Base-by-base conservation (phyloP, 2,329 filamentous ascomycete genomes). In the Aphanocladium album region DNA sequence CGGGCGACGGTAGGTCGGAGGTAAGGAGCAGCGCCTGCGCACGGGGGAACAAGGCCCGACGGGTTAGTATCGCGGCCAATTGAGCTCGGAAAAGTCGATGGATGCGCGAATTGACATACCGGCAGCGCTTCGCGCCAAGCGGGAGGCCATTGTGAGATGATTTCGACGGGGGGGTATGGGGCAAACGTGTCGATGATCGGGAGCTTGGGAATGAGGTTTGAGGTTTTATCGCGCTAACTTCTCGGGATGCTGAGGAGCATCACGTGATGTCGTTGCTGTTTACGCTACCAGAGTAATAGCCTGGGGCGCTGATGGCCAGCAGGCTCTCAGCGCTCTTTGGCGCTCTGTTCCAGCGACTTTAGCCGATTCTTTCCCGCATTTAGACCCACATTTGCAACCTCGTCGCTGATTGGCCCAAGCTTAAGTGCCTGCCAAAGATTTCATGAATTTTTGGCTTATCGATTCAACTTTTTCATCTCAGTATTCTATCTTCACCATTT, bases 91-190 rank as follows among this genome's bases (percentile, higher is more conserved):
- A 55, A 64, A 57, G 65, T 56, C 55, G 57, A 35, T 23, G 11
- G 17, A n/a, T 47, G 21, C 14, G 57, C 50, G 50, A 41, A 60
- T 60, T 27, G 57, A 87, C 91, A 79, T 87, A 98, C 93, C 90
- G 81, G 93, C 83, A 82, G 92, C 91, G 85, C 88, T 93, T 86
- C 90, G 92, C 86, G 89, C 91, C 83, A 98, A 86, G 85, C 93
- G 91, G 80, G 91, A 96, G 85, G 93, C 93, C 93, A 98, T 98
- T 89, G 83, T 90, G 84, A 78, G 77, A 80, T 82, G 77, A 79
- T 79, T 77, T 79, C 77, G 79, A 80, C 80, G 81, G 78, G 57
- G 57, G 50, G 74, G 74, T 79, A 74, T 73, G 74, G 72, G 67
- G 72, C 68, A 67, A 70, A 72, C 72, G 76, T 75, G 71, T 74